Conservation (phyloP, 768 basidiomycete genomes). For the Tricholoma sp. region DNA sequence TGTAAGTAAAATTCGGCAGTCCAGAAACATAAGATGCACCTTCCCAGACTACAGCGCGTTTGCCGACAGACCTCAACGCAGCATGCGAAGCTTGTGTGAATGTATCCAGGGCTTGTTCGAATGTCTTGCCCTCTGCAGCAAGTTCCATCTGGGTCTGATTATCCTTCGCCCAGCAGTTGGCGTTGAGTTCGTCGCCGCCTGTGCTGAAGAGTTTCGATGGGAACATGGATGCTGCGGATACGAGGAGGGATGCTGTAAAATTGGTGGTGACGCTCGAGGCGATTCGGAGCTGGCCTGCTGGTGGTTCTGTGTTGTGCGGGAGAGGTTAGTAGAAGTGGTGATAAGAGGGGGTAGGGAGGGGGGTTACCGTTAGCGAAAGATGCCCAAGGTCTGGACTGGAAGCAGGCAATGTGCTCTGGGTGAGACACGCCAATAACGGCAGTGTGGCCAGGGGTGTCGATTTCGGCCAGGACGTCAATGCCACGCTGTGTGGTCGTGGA, state of each 20-base stretch:
- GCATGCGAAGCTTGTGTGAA: conserved; percentile 61
- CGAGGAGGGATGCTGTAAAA: conserved; percentile 56
- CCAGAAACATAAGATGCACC: conserved; percentile 27
- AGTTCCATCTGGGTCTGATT: conserved; percentile 52
- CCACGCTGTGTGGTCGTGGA: conserved; percentile 42
- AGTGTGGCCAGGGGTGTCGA: conserved; percentile 86
- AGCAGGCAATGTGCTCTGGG: conserved; percentile 76
- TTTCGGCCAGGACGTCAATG: conserved; percentile 70
- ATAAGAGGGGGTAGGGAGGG: background rate
- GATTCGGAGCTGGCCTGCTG: conserved; percentile 79
- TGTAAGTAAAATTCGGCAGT: conserved; percentile 9
- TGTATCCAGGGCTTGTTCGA: conserved; percentile 57
- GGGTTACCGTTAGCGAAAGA: conserved; percentile 48
- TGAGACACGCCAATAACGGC: conserved; percentile 57
- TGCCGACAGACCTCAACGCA: conserved; percentile 49
- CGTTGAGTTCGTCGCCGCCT: conserved; percentile 81
- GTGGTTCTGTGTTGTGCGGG: conserved; percentile 49
- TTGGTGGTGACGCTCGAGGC: conserved; percentile 51
- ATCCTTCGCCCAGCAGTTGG: conserved; percentile 60
- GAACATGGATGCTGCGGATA: conserved; percentile 44
- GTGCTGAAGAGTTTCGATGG: conserved; percentile 63
- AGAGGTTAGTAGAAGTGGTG: background rate
- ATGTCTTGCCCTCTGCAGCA: conserved; percentile 37
- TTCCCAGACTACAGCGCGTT: conserved; percentile 83
- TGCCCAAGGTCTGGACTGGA: conserved; percentile 52